Base-by-base conservation (phyloP, 139 green algal genomes). In the Tetradesmus lagerheimii region DNA sequence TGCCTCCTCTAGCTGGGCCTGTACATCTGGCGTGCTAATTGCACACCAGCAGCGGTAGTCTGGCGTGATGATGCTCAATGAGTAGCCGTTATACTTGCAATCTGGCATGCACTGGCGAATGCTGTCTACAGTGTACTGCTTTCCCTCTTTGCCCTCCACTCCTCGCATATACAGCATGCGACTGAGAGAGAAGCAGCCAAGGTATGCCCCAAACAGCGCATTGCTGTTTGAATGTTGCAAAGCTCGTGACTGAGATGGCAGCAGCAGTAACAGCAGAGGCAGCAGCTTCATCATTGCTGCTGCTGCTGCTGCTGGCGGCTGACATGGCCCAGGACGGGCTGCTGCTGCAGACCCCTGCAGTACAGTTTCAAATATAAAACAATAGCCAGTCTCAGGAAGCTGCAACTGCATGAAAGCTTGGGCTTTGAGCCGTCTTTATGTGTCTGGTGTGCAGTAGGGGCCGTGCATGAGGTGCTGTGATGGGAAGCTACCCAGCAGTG, bases 121-220 rank as follows among this genome's bases (percentile, higher is more conserved):
- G 1, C 20, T 31, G 16, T 71, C 57, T 71, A n/a, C 23, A 31
- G 57, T 71, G 57, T 31, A 71, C 57, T 71, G 57, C 57, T 71
- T 71, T 71, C 57, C 57, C 57, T 71, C 57, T n/a, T 71, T 71
- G 23, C 57, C 57, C 23, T 71, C 57, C 4, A 71, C 57, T n/a
- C 57, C 57, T 6, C 57, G 57, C 57, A 71, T 31, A 23, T 71
- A 71, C 71, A 79, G 71, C 71, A 79, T 25, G 20, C 71, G 71
- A 18, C 71, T 71, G 31, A 38, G 31, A 39, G 71, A 29, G 38
- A 88, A 88, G 83, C 83, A 88, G 47, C 83, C 83, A 38, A 88
- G 38, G 29, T 88, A 88, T 5, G 83, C 83, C 4, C 83, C 83
- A 20, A 81, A 35, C n/a, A n/a, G 57, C 1, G 57, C 57, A 31